Conservation (phyloP, 495 filamentous ascomycete species). For the Neurospora sp. region DNA sequence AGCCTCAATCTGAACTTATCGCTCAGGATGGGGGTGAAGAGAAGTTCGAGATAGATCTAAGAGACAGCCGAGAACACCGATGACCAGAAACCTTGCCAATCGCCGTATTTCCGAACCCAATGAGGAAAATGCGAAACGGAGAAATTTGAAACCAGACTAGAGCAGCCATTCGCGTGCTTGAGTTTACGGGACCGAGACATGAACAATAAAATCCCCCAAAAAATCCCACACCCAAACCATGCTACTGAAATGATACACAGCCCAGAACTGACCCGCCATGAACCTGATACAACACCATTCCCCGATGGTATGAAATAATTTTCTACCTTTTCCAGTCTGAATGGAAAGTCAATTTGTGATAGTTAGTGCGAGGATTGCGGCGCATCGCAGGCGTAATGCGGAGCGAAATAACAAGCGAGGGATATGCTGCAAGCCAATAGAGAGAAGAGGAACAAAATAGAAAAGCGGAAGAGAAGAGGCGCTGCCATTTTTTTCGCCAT, state of each 20-base stretch:
- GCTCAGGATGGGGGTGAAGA: background rate
- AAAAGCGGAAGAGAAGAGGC: constrained; percentile 8
- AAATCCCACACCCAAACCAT: background rate
- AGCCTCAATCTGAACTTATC: background rate
- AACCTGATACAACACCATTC: background rate
- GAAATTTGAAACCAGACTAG: background rate
- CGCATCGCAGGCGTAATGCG: background rate
- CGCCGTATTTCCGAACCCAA: background rate
- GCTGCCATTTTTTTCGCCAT: constrained; percentile 4
- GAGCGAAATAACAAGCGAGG: background rate
- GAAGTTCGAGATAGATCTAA: background rate
- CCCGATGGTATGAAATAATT: background rate
- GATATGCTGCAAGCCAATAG: background rate
- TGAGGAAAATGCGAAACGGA: background rate
- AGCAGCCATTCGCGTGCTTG: background rate
- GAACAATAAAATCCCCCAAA: background rate
- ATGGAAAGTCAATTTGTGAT: background rate
- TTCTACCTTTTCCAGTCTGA: constrained; percentile 4
- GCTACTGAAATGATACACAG: background rate
- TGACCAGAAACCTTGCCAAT: background rate
- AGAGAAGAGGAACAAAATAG: background rate
- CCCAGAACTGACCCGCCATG: background rate
- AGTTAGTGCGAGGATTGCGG: background rate
- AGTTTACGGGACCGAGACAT: background rate
- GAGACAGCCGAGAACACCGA: background rate